Evolutionary conservation across 2,329 filamentous ascomycete genomes (phyloP), one percentile per base, ranked within the genome.

Genomic region (Xylaria sp.): DNA sequence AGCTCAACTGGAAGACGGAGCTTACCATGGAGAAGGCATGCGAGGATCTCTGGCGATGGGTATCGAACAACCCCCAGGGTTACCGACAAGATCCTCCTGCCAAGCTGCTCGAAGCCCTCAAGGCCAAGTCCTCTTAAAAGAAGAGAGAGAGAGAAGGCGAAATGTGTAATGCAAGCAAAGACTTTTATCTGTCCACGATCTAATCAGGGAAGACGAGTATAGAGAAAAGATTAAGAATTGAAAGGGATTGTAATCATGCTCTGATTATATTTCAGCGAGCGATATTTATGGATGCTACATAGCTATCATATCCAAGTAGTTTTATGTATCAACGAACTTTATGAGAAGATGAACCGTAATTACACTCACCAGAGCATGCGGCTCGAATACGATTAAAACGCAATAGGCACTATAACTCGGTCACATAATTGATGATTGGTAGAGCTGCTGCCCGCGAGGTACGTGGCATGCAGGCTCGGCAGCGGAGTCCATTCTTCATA

Each of bases 31-130:
- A 98, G 84, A 90, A 97, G 81, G 94, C 95, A 32, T 99, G 96
- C 81, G 89, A 91, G 75, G 94, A 99, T 82, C 86, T 99, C 74
- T 99, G 96, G 96, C 91, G 90, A 78, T 99, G 96, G 96, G 97
- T 97, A 18, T 87, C 92, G 84, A 98, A 98, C 84, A 98, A 98
- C 84, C 96, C 96, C 28, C 90, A 94, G 83, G 96, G 96, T 25
- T 98, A 98, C 85, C 88, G 92, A 74, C 94, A 98, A 84, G 87
- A 94, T 74, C 94, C 95, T n/a, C 95, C 96, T 0, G 87, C 92
- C 73, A 90, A 92, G 82, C 87, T 98, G 76, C 79, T 98, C 60
- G 91, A 91, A 70, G 85, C 84, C 57, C 74, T 90, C 73, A 88
- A 91, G 83, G 70, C 69, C 50, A 76, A 76, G 65, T 65, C 66